phyloP scores from a whole-genome alignment of 805 yeast genomes.

The Metschnikowia hibisci region DNA sequence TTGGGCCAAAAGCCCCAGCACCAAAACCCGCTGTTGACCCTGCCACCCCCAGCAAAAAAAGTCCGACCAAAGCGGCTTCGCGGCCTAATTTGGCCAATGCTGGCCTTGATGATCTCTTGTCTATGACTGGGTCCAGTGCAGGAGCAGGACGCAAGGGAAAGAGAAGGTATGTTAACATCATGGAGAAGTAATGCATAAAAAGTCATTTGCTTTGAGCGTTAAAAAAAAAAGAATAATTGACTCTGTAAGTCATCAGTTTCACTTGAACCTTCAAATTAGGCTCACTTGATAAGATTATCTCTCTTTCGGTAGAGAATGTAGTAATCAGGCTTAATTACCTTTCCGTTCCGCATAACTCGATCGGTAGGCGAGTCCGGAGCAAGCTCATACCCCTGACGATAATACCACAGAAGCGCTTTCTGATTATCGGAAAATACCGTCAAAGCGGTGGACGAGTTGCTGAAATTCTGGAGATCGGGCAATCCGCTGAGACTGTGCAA shows the following conservation, averaged over 20 bases:
- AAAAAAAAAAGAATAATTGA: too few relatives aligned
- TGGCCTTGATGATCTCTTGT: slow-evolving; percentile 38
- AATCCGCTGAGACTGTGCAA: neutral
- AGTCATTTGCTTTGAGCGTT: too few relatives aligned
- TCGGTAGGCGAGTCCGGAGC: slow-evolving; percentile 46
- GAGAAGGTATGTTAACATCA: slow-evolving; percentile 18
- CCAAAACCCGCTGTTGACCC: slow-evolving; percentile 39
- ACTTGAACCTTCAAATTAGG: too few relatives aligned
- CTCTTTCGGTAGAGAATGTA: slow-evolving; percentile 26
- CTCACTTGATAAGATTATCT: too few relatives aligned
- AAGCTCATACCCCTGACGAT: slow-evolving; percentile 32
- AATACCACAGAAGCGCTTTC: slow-evolving; percentile 44
- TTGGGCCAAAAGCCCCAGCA: slow-evolving; percentile 10
- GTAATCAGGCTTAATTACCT: slow-evolving; percentile 39
- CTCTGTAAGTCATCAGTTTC: too few relatives aligned
- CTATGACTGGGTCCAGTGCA: slow-evolving; percentile 16
- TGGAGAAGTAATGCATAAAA: slow-evolving; percentile 10
- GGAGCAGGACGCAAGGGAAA: slow-evolving; percentile 16
- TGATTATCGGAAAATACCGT: slow-evolving; percentile 50
- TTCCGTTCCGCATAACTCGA: slow-evolving; percentile 37
- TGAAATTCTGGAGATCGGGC: slow-evolving; percentile 9
- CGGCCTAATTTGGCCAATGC: slow-evolving; percentile 32
- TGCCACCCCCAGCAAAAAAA: slow-evolving; percentile 57
- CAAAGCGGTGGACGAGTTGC: slow-evolving; percentile 31
- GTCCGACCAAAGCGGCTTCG: slow-evolving; percentile 12